Conservation (phyloP, 2,329 filamentous ascomycete species). For the Neoarthrinium moseri region DNA sequence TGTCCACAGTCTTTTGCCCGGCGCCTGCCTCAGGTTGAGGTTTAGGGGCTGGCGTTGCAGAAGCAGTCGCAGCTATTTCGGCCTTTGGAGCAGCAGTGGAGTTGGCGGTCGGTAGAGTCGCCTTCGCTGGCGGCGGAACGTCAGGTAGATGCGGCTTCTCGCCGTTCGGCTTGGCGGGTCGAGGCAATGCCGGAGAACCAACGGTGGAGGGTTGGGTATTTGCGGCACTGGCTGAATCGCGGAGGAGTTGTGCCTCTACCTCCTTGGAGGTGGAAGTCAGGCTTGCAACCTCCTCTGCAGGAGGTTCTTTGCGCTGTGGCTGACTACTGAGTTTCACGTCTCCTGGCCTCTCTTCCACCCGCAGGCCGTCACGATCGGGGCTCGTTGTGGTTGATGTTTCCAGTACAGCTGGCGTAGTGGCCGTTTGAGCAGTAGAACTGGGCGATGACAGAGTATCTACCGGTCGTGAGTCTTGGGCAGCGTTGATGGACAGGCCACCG, state of each 20-base stretch:
- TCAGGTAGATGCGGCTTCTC: neutral
- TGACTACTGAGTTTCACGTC: conserved; percentile 34
- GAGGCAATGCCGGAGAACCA: neutral
- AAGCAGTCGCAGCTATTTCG: neutral
- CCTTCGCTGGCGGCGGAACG: neutral
- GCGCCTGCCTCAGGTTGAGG: too few species aligned
- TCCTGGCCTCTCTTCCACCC: conserved; percentile 49
- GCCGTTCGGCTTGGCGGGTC: neutral
- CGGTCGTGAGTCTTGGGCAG: conserved; percentile 31
- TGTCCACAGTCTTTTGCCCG: too few species aligned
- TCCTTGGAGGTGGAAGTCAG: conserved; percentile 11
- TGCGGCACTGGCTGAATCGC: conserved; percentile 9
- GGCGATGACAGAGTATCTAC: conserved; percentile 52
- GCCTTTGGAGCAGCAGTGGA: neutral
- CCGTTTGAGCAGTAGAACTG: conserved; percentile 70
- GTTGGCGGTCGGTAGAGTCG: neutral
- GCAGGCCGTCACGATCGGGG: conserved; percentile 65
- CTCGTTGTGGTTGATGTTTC: conserved; percentile 73
- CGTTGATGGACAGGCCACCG: conserved; percentile 1
- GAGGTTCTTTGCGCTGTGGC: too few species aligned
- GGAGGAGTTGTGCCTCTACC: conserved; percentile 12
- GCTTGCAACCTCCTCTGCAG: too few species aligned
- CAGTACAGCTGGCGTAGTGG: conserved; percentile 68
- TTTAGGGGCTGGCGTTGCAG: too few species aligned
- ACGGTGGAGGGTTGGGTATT: neutral